Percentiles rank a stretch among this genome's conserved stretches.
Conservation (phyloP, 768 basidiomycete species). For the Cyclocybe cylindracea region DNA sequence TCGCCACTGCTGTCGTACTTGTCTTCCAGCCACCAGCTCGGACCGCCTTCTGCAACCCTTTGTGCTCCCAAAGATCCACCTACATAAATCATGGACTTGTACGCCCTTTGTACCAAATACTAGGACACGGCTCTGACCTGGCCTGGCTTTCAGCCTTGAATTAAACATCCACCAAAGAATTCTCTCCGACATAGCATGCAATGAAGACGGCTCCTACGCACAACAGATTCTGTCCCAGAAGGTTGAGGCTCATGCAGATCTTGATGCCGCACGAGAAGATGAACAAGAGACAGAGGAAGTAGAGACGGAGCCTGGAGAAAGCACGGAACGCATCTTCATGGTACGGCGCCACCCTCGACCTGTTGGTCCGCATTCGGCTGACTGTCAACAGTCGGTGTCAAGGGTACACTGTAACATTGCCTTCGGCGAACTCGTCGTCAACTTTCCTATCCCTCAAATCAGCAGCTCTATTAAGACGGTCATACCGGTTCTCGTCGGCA, state of each 20-base stretch:
- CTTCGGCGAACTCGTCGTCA: constrained; percentile 76
- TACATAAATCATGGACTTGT: constrained; percentile 16
- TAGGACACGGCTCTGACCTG: background rate
- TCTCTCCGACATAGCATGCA: constrained; percentile 68
- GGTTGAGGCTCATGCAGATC: constrained; percentile 44
- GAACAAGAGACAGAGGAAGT: constrained; percentile 28
- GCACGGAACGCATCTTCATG: constrained; percentile 53
- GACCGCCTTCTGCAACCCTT: background rate
- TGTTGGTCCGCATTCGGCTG: background rate
- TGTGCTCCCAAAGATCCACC: too few relatives aligned
- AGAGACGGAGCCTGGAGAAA: constrained; percentile 5
- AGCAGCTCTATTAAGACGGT: constrained; percentile 50
- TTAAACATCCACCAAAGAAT: constrained; percentile 78
- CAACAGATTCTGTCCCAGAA: constrained; percentile 63
- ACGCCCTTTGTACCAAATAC: background rate
- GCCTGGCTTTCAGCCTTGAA: constrained; percentile 54
- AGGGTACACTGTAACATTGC: constrained; percentile 80
- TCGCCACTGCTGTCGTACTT: too few relatives aligned
- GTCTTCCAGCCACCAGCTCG: background rate
- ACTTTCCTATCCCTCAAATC: constrained; percentile 58
- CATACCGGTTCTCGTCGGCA: constrained; percentile 61
- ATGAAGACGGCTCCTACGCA: constrained; percentile 47
- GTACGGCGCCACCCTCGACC: constrained; percentile 34
- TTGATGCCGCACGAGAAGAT: constrained; percentile 21
- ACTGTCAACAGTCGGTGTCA: constrained; percentile 55